Percentiles rank a stretch among this genome's conserved stretches.
phyloP scores from a whole-genome alignment of 257 asterid genomes.

The Nicotiana knightiana region DNA sequence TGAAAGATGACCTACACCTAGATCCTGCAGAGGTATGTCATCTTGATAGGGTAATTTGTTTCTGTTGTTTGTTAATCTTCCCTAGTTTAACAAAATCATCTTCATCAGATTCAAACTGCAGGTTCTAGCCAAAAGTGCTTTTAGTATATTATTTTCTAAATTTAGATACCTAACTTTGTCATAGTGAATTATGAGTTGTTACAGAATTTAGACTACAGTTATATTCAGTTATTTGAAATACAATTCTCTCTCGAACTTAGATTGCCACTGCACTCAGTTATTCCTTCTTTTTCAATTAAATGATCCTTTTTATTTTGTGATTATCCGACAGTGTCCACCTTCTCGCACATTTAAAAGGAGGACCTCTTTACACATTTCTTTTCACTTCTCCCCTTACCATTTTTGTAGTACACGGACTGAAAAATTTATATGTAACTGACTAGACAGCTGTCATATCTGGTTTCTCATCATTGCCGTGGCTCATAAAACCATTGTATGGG shows the following conservation, averaged over 20 bases:
- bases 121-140: background rate
- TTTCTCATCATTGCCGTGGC: constrained; percentile 88
- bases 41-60: constrained; percentile 4
- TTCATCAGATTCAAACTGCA: background rate
- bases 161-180: background rate
- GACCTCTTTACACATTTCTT: background rate
- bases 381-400: background rate
- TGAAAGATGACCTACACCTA: constrained; percentile 95
- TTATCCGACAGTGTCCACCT: background rate
- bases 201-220: background rate
- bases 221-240: background rate
- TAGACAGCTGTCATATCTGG: constrained; percentile 98
- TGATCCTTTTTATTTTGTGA: background rate
- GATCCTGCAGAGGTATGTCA: constrained; percentile 95
- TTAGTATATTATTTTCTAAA: background rate
- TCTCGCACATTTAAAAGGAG: background rate
- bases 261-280: background rate
- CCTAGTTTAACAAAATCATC: background rate
- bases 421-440: constrained; percentile 34
- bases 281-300: background rate
- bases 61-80: background rate
- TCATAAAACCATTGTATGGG: constrained; percentile 91
- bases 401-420: constrained; percentile 27
- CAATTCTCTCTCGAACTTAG: background rate
- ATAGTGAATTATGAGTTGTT: background rate